Percentiles rank a stretch among this genome's conserved stretches.
phyloP scores from a whole-genome alignment of 441 rosid species.

The Sinapis alba region DNA sequence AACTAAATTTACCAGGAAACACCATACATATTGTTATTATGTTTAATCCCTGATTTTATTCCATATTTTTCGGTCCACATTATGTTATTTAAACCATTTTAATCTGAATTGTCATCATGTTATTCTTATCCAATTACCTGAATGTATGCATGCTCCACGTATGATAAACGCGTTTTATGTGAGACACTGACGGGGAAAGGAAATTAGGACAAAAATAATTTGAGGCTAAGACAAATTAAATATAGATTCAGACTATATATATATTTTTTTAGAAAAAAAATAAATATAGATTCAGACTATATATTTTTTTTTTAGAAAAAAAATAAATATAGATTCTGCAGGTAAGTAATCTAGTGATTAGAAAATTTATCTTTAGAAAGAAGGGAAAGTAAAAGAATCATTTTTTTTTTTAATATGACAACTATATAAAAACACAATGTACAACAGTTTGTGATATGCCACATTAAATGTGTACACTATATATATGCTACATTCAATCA shows the following conservation, averaged over 20 bases:
- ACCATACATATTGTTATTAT: background rate
- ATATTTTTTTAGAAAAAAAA: no score
- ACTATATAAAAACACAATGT: background rate
- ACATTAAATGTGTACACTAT: background rate
- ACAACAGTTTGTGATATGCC: constrained; percentile 1
- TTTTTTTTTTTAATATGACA: no score
- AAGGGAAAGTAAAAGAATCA: no score
- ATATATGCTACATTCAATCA: constrained; percentile 4
- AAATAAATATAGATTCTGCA: no score
- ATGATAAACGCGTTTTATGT: constrained; percentile 32
- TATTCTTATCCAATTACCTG: constrained; percentile 20
- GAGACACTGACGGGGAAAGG: constrained; percentile 29
- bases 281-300: no score
- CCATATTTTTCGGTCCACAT: constrained; percentile 33
- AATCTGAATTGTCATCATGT: constrained; percentile 8
- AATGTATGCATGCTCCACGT: constrained; percentile 24
- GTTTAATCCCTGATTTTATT: constrained; percentile 19
- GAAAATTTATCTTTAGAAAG: no score
- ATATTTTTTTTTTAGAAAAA: no score
- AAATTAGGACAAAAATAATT: constrained; percentile 1
- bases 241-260: background rate
- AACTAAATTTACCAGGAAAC: background rate
- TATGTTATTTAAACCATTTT: background rate
- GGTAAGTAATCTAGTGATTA: no score
- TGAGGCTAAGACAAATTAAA: constrained; percentile 16